Conservation (phyloP, 352 stramenopile genomes). For the Phytophthora agathidicida region DNA sequence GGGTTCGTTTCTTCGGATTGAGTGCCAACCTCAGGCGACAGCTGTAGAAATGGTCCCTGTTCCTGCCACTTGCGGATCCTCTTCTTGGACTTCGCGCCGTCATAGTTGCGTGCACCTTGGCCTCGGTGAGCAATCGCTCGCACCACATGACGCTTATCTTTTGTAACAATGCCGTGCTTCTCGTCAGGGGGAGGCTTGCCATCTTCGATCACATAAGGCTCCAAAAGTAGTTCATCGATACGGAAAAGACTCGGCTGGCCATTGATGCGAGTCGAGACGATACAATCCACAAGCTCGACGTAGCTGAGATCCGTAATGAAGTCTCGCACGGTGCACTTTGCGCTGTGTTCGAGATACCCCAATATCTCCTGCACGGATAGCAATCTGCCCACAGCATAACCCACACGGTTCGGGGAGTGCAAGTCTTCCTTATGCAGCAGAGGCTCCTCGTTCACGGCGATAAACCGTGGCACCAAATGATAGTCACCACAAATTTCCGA, state of each 20-base stretch:
- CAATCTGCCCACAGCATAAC: slow-evolving; percentile 73
- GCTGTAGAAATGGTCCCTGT: slow-evolving; percentile 58
- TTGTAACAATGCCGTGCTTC: slow-evolving; percentile 26
- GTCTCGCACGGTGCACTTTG: slow-evolving; percentile 50
- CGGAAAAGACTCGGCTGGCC: slow-evolving; percentile 64
- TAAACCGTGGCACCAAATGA: slow-evolving; percentile 84
- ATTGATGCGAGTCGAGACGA: slow-evolving; percentile 81
- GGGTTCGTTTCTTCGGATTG: slow-evolving; percentile 49
- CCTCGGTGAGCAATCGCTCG: slow-evolving; percentile 50
- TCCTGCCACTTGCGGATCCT: slow-evolving; percentile 73
- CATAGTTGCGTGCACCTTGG: slow-evolving; percentile 63
- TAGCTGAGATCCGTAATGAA: slow-evolving; percentile 63
- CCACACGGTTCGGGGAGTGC: slow-evolving; percentile 74
- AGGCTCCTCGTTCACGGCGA: slow-evolving; percentile 67
- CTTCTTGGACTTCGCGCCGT: slow-evolving; percentile 71
- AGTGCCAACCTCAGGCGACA: slow-evolving; percentile 66
- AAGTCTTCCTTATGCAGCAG: slow-evolving; percentile 72
- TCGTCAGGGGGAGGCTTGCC: slow-evolving; percentile 4
- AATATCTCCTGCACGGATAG: slow-evolving; percentile 71
- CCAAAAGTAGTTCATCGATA: slow-evolving; percentile 57
- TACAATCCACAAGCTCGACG: slow-evolving; percentile 61
- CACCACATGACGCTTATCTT: slow-evolving; percentile 37
- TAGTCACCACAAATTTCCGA: slow-evolving; percentile 77
- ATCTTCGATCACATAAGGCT: slow-evolving; percentile 17
- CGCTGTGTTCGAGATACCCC: slow-evolving; percentile 63